These are phyloP conservation scores for Mycena polygramma DNA, from an alignment of 768 basidiomycete species.

Conservation along the genomic window DNA sequence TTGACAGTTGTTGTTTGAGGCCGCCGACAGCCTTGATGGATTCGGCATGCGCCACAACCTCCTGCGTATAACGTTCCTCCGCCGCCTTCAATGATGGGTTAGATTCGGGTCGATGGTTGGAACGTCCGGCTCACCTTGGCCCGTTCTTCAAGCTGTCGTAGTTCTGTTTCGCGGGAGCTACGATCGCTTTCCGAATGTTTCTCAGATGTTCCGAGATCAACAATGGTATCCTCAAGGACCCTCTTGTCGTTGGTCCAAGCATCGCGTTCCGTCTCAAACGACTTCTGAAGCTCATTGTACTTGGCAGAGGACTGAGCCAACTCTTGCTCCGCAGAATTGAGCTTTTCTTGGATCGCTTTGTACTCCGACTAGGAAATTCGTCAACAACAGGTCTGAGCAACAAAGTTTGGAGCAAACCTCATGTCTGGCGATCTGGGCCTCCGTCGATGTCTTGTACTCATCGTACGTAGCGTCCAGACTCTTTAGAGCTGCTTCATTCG, in stretches of 20 bases:
- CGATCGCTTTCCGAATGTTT: conserved; percentile 75
- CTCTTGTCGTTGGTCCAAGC: conserved; percentile 86
- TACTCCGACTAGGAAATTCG: conserved; percentile 30
- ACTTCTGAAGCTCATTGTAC: conserved; percentile 70
- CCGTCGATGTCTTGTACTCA: conserved; percentile 81
- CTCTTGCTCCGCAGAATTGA: conserved; percentile 68
- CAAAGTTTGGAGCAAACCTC: conserved; percentile 64
- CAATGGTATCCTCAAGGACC: conserved; percentile 84
- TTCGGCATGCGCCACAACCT: conserved; percentile 89
- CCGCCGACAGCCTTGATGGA: conserved; percentile 79
- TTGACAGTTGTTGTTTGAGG: conserved; percentile 73
- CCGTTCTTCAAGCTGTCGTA: conserved; percentile 77
- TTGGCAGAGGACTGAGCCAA: conserved; percentile 61
- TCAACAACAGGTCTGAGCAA: background rate
- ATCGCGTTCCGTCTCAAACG: conserved; percentile 75
- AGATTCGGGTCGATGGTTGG: background rate
- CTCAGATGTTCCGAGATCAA: conserved; percentile 83
- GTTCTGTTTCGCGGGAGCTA: conserved; percentile 70
- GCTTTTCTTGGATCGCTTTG: conserved; percentile 70
- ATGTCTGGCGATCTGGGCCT: conserved; percentile 73
- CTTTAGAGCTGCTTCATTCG: conserved; percentile 82
- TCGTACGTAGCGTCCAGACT: conserved; percentile 81
- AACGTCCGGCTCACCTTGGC: conserved; percentile 63
- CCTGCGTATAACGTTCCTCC: conserved; percentile 84
- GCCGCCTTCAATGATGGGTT: conserved; percentile 61